A percentile compares a stretch with the other conserved stretches of the same genome.
phyloP scores from a whole-genome alignment of 2,329 filamentous ascomycete species.

The Microdochium bolleyi region DNA sequence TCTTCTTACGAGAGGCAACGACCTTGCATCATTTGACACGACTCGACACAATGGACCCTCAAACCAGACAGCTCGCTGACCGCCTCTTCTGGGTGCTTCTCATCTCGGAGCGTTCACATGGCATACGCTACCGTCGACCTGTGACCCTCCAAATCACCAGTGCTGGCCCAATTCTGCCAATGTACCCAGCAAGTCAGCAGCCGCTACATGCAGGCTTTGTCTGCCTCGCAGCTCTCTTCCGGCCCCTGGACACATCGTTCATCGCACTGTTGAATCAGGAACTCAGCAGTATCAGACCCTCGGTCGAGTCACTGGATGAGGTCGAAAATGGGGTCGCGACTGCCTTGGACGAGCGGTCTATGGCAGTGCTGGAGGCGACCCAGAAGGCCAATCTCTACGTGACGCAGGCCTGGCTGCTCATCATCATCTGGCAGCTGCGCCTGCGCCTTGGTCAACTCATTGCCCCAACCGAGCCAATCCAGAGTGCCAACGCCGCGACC shows the following conservation, averaged over 20 bases:
- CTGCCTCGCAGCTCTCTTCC: slow-evolving; percentile 30
- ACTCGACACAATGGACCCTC: slow-evolving; percentile 15
- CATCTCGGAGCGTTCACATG: slow-evolving; percentile 34
- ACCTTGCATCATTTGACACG: slow-evolving; percentile 28
- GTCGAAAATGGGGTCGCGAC: slow-evolving; percentile 27
- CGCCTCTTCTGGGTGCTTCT: slow-evolving; percentile 35
- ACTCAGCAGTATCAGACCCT: slow-evolving; percentile 18
- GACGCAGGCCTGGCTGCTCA: slow-evolving; percentile 35
- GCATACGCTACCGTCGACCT: slow-evolving; percentile 33
- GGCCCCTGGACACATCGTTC: slow-evolving; percentile 32
- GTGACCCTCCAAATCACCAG: slow-evolving; percentile 32
- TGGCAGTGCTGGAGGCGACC: slow-evolving; percentile 26
- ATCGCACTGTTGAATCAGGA: slow-evolving; percentile 32
- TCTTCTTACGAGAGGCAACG: slow-evolving; percentile 33
- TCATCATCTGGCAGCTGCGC: slow-evolving; percentile 36
- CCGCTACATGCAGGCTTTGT: slow-evolving; percentile 26
- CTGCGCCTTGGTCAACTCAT: slow-evolving; percentile 32
- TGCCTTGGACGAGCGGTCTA: slow-evolving; percentile 21
- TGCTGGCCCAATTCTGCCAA: slow-evolving; percentile 19
- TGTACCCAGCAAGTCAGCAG: slow-evolving; percentile 14
- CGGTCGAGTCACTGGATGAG: slow-evolving; percentile 21
- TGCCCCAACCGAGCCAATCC: slow-evolving; percentile 13
- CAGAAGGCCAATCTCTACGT: slow-evolving; percentile 35
- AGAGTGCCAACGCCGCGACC: slow-evolving; percentile 3
- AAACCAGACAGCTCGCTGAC: slow-evolving; percentile 17